phyloP scores from a whole-genome alignment of 2,329 filamentous ascomycete genomes.

The Raffaelea albimanens region DNA sequence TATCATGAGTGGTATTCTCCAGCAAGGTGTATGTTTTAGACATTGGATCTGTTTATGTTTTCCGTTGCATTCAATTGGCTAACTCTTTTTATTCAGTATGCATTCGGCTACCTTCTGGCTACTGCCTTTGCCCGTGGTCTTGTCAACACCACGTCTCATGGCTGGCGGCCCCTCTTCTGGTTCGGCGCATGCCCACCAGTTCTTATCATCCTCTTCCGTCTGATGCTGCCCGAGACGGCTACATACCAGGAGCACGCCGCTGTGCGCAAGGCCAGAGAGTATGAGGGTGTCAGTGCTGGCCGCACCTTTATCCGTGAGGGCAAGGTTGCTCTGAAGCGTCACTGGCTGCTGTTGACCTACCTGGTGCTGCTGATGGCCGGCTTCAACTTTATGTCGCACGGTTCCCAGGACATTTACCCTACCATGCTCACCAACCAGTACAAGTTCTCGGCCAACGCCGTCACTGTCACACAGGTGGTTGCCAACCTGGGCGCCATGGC shows the following conservation, averaged over 20 bases:
- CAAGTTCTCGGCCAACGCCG: constrained; percentile 12
- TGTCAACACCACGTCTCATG: constrained; percentile 52
- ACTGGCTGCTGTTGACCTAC: constrained; percentile 74
- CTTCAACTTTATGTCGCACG: constrained; percentile 69
- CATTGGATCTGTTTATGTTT: background rate
- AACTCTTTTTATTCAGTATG: constrained; percentile 33
- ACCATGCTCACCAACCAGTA: constrained; percentile 48
- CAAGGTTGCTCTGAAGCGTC: constrained; percentile 59
- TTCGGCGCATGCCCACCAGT: constrained; percentile 59
- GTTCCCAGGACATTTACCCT: constrained; percentile 71
- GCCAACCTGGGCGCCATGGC: constrained; percentile 73
- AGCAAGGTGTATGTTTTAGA: constrained; percentile 50
- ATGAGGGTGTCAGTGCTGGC: constrained; percentile 52
- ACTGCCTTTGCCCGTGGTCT: constrained; percentile 26
- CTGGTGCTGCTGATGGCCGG: constrained; percentile 80
- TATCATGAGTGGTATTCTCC: constrained; percentile 72
- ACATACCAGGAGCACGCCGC: constrained; percentile 12
- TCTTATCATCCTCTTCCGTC: constrained; percentile 13
- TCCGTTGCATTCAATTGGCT: background rate
- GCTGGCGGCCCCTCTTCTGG: constrained; percentile 72
- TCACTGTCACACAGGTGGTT: constrained; percentile 49
- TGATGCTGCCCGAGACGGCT: constrained; percentile 15
- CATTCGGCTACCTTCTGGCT: constrained; percentile 29
- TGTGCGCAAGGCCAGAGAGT: constrained; percentile 40
- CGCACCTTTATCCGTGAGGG: constrained; percentile 59